Evolutionary conservation across 495 filamentous ascomycete genomes (phyloP), one percentile per base, ranked within the genome.

Genomic region (Trichoderma parareesei): DNA sequence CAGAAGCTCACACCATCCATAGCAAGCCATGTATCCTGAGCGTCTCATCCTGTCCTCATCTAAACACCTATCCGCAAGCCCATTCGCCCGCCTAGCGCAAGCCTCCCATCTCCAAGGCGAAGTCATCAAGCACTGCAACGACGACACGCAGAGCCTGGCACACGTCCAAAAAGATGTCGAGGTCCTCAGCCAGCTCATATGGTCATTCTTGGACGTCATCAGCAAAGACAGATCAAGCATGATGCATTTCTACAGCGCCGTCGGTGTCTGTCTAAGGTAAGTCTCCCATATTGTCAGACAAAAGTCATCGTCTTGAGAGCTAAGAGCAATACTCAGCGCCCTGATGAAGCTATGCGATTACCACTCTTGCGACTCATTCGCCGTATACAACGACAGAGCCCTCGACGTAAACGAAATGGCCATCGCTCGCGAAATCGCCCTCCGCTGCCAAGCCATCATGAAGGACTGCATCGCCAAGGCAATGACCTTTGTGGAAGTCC

Each of bases 181-280:
- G 27, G 11, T 57, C 27, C 53, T 57, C 20, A 57, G 53, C 53
- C 53, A 57, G 18, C 27, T 57, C 7, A 35, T 57, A 16, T 57
- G 10, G 20, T 35, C 20, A 3, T 57, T 57, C 33, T 16, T 57
- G 37, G 53, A 57, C 11, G 33, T 57, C 33, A 57, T 57, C 53
- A 16, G 53, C 53, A 57, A 57, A 57, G 53, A 57, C 53, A 57
- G 27, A 37, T 8, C 27, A 2, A 57, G 53, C 27, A 57, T 57
- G 53, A 57, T 57, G 53, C 53, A 57, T 16, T 57, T 35, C 11
- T 57, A 57, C 27, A 57, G 53, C 53, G 10, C 53, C 20, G 53
- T 57, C 11, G 53, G 53, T 11, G 53, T 57, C 11, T 57, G 53
- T 37, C 27, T 57, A 14, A 57, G 53, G 53, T 57, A 16, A 57